A percentile compares a stretch with the other conserved stretches of the same genome.
Conservation (phyloP, 2,329 filamentous ascomycete species). For the Tolypocladium endophyticum region DNA sequence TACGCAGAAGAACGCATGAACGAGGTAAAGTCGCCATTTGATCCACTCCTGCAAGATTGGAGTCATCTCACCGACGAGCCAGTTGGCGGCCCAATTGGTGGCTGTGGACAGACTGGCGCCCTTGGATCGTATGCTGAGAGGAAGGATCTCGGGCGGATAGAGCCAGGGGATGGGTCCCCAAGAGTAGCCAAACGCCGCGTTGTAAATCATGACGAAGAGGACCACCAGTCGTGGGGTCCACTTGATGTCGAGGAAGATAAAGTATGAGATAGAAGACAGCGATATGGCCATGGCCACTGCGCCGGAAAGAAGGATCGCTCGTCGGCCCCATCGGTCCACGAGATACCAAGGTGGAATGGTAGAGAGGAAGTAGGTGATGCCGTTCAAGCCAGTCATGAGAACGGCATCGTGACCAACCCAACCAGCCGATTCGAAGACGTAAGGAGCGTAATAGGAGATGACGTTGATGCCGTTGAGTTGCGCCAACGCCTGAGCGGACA, state of each 20-base stretch:
- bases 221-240: conserved; percentile 79
- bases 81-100: conserved; percentile 97
- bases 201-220: conserved; percentile 95
- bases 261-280: conserved; percentile 85
- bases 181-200: conserved; percentile 85
- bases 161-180: conserved; percentile 99
- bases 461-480: conserved; percentile 99
- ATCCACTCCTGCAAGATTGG: conserved; percentile 88
- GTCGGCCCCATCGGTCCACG: conserved; percentile 83
- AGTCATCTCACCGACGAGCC: conserved; percentile 91
- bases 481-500: conserved; percentile 92
- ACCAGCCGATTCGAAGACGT: conserved; percentile 94
- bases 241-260: conserved; percentile 75
- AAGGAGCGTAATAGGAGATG: conserved; percentile 95
- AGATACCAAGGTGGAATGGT: conserved; percentile 97
- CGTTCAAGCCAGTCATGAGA: conserved; percentile 95
- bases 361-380: conserved; percentile 76
- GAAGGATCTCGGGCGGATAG: conserved; percentile 96
- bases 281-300: conserved; percentile 84
- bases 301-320: conserved; percentile 80
- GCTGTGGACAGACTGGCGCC: conserved; percentile 93
- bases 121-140: conserved; percentile 92
- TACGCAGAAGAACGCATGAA: conserved; percentile 95
- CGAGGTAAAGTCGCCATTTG: conserved; percentile 83
- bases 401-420: conserved; percentile 86